Base-by-base conservation (phyloP, 164 flowering plant genomes). In the Berberis thunbergii region DNA sequence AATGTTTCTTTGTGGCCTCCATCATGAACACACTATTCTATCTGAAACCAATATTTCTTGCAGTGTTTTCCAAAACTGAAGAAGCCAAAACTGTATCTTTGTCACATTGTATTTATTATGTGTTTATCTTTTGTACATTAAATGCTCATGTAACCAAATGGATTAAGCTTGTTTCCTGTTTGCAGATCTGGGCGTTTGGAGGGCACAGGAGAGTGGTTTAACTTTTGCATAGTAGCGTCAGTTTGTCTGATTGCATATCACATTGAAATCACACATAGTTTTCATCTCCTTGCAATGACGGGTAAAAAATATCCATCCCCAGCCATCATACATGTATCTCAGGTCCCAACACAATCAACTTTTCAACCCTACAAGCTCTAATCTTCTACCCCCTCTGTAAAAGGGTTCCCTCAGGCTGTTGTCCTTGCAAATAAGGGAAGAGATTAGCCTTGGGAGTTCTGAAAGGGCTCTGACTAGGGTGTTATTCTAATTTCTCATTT, bases 141-240 rank as follows among this genome's bases (percentile, higher is more conserved):
- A 6, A 58, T 57, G 40, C 8, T 7, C 13, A 10, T 26, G 13
- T 12, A n/a, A 39, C 7, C 5, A 9, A 43, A 6, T 43, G 48
- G 39, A 43, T 9, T 45, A 7, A 26, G 56, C 46, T 58, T 48
- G 45, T 69, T 41, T 67, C 58, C 53, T 67, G 13, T 26, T 52
- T 60, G 69, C 85, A 92, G 98, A 92, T 89, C 65, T 92, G 98
- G 98, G 96, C 98, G 39, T 92, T 89, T 69, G 89, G 96, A 74
- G 98, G 98, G 62, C 77, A 83, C 57, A 77, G 96, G 70, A 84
- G 63, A 61, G 87, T 89, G 58, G 66, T 79, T 41, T 86, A 70
- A 82, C 1, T 3, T 7, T 52, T 0, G 54, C 54, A 10, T 4
- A 52, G 54, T 52, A 26, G 54, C 54, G 8, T 52, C 54, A 52